Evolutionary conservation across 176 grass and related monocot species (phyloP).

Genomic region (Ensete ventricosum): DNA sequence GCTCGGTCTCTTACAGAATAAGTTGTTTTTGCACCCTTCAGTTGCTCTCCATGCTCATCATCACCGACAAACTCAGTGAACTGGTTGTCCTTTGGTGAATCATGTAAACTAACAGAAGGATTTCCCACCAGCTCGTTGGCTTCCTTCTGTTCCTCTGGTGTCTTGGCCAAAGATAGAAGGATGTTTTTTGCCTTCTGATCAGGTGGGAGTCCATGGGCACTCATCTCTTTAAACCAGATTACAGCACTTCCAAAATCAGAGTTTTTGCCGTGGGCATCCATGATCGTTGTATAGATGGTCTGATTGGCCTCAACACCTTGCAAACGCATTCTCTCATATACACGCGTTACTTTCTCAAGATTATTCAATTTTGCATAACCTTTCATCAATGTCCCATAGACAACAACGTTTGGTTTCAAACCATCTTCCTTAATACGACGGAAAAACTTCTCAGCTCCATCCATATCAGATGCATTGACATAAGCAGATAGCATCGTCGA

Average conservation of each 20-base stretch:
- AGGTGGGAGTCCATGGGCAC: conserved; percentile 43
- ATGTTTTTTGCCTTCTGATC: conserved; percentile 91
- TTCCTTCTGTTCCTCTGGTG: conserved; percentile 60
- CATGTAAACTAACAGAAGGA: no score
- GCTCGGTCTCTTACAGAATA: no score
- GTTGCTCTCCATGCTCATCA: no score
- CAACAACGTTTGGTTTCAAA: conserved; percentile 70
- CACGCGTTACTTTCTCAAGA: conserved; percentile 69
- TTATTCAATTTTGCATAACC: conserved; percentile 86
- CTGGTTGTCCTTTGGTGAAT: no score
- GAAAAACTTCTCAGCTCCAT: conserved; percentile 84
- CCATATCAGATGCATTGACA: conserved; percentile 91
- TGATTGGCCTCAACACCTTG: conserved; percentile 88
- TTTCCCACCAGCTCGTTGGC: conserved; percentile 24
- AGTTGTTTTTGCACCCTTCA: no score
- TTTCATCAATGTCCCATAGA: conserved; percentile 96
- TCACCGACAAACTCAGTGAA: no score
- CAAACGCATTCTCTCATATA: conserved; percentile 60
- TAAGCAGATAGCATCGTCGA: conserved; percentile 90
- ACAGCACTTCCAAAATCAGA: conserved; percentile 65
- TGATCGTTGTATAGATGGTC: conserved; percentile 83
- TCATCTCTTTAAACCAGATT: conserved; percentile 93
- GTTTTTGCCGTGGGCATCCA: conserved; percentile 81
- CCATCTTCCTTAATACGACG: conserved; percentile 91
- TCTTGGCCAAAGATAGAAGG: conserved; percentile 63